Conservation (phyloP, 1,284 basidiomycete species). For the Takashimella tepidaria region DNA sequence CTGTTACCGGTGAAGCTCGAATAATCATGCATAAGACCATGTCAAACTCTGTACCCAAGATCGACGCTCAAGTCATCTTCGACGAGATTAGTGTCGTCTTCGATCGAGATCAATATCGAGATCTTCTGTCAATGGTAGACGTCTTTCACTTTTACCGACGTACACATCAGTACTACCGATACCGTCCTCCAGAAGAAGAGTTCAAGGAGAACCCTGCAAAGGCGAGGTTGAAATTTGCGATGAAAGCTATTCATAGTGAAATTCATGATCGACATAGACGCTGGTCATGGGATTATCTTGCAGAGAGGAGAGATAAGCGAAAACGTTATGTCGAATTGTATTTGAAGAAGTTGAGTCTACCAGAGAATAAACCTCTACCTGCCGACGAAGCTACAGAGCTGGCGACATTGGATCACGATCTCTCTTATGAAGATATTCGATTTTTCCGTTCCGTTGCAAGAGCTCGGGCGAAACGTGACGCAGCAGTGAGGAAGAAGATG, state of each 20-base stretch:
- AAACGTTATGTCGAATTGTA: constrained; percentile 74
- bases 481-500: constrained; percentile 61
- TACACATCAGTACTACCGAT: constrained; percentile 81
- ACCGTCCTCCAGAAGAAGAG: constrained; percentile 62
- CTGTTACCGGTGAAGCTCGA: constrained; percentile 91
- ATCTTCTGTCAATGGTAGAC: constrained; percentile 87
- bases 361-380: constrained; percentile 47
- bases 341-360: constrained; percentile 59
- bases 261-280: constrained; percentile 77
- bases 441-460: constrained; percentile 97
- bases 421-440: constrained; percentile 91
- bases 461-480: constrained; percentile 80
- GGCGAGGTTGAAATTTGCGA: constrained; percentile 76
- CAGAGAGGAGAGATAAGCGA: constrained; percentile 81
- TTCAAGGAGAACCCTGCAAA: constrained; percentile 62
- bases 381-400: constrained; percentile 57
- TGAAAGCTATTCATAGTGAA: constrained; percentile 73
- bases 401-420: constrained; percentile 68
- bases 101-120: constrained; percentile 93
- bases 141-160: constrained; percentile 96
- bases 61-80: constrained; percentile 85
- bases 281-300: constrained; percentile 93
- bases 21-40: constrained; percentile 77
- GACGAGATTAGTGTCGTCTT: constrained; percentile 90
- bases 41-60: constrained; percentile 69